Conservation (phyloP, 257 asterid species). For the Misopates orontium region DNA sequence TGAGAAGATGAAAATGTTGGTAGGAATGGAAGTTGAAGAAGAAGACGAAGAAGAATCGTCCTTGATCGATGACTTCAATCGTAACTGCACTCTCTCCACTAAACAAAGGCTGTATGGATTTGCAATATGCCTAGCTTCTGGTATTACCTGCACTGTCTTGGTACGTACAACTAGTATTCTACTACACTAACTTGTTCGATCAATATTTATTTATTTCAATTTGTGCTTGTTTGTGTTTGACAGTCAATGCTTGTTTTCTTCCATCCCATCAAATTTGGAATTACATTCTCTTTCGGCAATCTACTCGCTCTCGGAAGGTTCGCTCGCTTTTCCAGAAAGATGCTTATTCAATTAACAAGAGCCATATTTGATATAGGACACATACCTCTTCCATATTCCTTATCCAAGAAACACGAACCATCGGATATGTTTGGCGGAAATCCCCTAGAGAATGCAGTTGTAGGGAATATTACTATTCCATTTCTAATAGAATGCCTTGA, state of each 20-base stretch:
- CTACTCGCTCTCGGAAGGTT: slow-evolving; percentile 99
- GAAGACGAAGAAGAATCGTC: slow-evolving; percentile 80
- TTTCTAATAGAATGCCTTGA: too few relatives aligned
- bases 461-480: too few relatives aligned
- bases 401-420: too few relatives aligned
- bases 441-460: too few relatives aligned
- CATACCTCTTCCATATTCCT: too few relatives aligned
- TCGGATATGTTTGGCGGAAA: too few relatives aligned
- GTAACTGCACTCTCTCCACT: slow-evolving; percentile 87
- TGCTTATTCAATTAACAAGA: too few relatives aligned
- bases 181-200: too few relatives aligned
- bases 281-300: slow-evolving; percentile 94
- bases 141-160: slow-evolving; percentile 88
- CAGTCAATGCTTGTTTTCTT: slow-evolving; percentile 99
- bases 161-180: too few relatives aligned
- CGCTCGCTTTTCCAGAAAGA: slow-evolving; percentile 30
- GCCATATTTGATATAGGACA: too few relatives aligned
- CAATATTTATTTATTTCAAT: too few relatives aligned
- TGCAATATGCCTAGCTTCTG: slow-evolving; percentile 85
- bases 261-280: slow-evolving; percentile 95
- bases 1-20: slow-evolving; percentile 97
- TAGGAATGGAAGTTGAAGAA: slow-evolving; percentile 89
- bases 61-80: slow-evolving; percentile 78
- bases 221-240: slow-evolving; percentile 19
- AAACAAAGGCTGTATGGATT: slow-evolving; percentile 94